These are phyloP conservation scores for Taphrina deformans DNA, from an alignment of 1,139 yeast genomes.

Conservation along the genomic window DNA sequence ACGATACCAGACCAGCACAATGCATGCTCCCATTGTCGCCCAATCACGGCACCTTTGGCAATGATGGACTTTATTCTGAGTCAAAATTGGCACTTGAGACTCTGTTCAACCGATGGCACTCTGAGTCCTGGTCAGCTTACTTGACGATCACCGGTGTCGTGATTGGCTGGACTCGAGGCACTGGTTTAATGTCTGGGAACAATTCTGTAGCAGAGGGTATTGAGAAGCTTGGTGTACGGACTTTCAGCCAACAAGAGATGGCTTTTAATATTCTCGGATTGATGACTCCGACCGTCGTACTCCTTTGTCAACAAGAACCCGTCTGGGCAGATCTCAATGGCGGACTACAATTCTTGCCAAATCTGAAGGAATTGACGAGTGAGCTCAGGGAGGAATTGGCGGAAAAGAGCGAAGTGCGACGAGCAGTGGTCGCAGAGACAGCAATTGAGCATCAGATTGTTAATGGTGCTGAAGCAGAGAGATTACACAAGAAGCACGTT, in stretches of 20 bases:
- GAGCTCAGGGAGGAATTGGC: slow-evolving; percentile 76
- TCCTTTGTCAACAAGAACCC: slow-evolving; percentile 88
- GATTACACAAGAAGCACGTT: slow-evolving; percentile 71
- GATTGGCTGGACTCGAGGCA: slow-evolving; percentile 99
- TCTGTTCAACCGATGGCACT: slow-evolving; percentile 96
- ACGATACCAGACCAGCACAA: slow-evolving; percentile 97
- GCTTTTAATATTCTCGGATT: slow-evolving; percentile 96
- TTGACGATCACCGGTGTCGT: slow-evolving; percentile 96
- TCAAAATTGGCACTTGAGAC: slow-evolving; percentile 94
- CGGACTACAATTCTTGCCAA: slow-evolving; percentile 90
- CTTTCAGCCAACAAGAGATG: slow-evolving; percentile 98
- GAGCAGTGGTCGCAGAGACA: slow-evolving; percentile 92
- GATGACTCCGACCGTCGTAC: slow-evolving; percentile 79
- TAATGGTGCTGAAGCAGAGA: slow-evolving; percentile 85
- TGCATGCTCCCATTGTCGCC: slow-evolving; percentile 95
- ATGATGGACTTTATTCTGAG: slow-evolving; percentile 96
- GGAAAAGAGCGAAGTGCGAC: slow-evolving; percentile 86
- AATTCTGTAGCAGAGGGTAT: slow-evolving; percentile 97
- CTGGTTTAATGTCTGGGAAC: slow-evolving; percentile 97
- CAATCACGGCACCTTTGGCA: slow-evolving; percentile 97
- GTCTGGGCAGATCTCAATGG: slow-evolving; percentile 98
- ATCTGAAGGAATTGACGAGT: slow-evolving; percentile 84
- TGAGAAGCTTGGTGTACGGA: slow-evolving; percentile 92
- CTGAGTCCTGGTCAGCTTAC: slow-evolving; percentile 94
- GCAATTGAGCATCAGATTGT: slow-evolving; percentile 90